phyloP scores from a whole-genome alignment of 257 asterid species.

The Plectranthus barbatus region DNA sequence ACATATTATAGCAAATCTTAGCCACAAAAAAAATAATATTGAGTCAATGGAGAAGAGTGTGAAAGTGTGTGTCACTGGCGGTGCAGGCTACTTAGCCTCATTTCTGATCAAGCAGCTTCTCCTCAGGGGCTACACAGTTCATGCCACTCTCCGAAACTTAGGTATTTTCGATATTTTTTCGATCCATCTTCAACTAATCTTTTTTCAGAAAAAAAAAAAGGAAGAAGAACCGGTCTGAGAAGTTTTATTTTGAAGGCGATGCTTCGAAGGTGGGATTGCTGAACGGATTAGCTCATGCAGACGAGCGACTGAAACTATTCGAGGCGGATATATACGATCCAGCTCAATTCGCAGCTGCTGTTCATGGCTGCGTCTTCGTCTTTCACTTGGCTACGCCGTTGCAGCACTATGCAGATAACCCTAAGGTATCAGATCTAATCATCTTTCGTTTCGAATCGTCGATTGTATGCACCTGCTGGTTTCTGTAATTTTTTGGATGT shows the following conservation, averaged over 20 bases:
- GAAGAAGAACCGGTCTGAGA: too few species aligned
- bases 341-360: conserved; percentile 32
- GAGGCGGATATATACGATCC: conserved; percentile 59
- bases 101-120: conserved; percentile 42
- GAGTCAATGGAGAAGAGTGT: conserved; percentile 18
- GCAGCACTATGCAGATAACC: conserved; percentile 20
- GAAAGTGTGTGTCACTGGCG: conserved; percentile 66
- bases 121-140: conserved; percentile 46
- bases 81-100: conserved; percentile 58
- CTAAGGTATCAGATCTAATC: conserved; percentile 8
- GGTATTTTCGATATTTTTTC: conserved; percentile 5
- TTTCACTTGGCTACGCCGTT: conserved; percentile 70
- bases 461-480: too few species aligned
- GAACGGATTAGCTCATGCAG: conserved; percentile 32
- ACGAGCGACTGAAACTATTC: conserved; percentile 36
- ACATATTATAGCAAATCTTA: too few species aligned
- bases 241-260: conserved; percentile 32
- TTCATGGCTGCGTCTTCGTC: conserved; percentile 54
- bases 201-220: neutral
- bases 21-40: too few species aligned
- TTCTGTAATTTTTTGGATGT: too few species aligned
- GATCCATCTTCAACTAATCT: too few species aligned
- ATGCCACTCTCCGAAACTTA: conserved; percentile 52
- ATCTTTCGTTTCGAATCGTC: too few species aligned
- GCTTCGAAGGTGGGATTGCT: conserved; percentile 43